Percentiles rank a stretch among this genome's conserved stretches.
These are phyloP conservation scores for Salix purpurea DNA, from an alignment of 345 rosid species.

Conservation along the genomic window DNA sequence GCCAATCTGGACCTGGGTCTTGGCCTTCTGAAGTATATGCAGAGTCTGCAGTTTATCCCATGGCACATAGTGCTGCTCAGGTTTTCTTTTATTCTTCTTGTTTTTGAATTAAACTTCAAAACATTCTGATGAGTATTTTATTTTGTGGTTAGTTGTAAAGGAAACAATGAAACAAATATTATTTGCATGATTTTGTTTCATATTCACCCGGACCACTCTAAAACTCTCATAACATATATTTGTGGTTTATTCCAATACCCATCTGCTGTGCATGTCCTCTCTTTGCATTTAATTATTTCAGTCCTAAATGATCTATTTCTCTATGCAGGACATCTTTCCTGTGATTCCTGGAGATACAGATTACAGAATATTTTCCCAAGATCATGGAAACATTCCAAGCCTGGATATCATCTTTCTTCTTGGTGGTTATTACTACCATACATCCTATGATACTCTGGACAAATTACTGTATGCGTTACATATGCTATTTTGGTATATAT, in stretches of 20 bases:
- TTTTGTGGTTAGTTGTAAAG: neutral
- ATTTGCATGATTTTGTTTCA: neutral
- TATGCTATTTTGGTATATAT: slow-evolving; percentile 53
- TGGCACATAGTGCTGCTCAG: slow-evolving; percentile 99
- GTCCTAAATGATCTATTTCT: neutral
- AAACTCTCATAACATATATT: neutral
- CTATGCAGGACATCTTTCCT: slow-evolving; percentile 79
- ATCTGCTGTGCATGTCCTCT: neutral
- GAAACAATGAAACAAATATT: neutral
- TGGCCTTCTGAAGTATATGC: slow-evolving; percentile 88
- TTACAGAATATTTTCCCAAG: slow-evolving; percentile 87
- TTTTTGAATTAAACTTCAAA: slow-evolving; percentile 5
- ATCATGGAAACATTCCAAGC: slow-evolving; percentile 86
- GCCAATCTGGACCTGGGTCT: slow-evolving; percentile 96
- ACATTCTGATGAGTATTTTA: slow-evolving; percentile 8
- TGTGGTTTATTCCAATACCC: neutral
- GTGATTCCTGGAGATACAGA: slow-evolving; percentile 94
- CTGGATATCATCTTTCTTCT: slow-evolving; percentile 93
- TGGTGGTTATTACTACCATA: slow-evolving; percentile 98
- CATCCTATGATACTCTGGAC: slow-evolving; percentile 88
- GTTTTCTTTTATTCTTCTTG: slow-evolving; percentile 33
- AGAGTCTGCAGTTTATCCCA: slow-evolving; percentile 78
- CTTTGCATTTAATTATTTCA: neutral
- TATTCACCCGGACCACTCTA: neutral
- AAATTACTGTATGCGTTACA: slow-evolving; percentile 86